Evolutionary conservation across 1,284 basidiomycete species (phyloP).

Genomic region (Pyrrhoderma lamaoense): DNA sequence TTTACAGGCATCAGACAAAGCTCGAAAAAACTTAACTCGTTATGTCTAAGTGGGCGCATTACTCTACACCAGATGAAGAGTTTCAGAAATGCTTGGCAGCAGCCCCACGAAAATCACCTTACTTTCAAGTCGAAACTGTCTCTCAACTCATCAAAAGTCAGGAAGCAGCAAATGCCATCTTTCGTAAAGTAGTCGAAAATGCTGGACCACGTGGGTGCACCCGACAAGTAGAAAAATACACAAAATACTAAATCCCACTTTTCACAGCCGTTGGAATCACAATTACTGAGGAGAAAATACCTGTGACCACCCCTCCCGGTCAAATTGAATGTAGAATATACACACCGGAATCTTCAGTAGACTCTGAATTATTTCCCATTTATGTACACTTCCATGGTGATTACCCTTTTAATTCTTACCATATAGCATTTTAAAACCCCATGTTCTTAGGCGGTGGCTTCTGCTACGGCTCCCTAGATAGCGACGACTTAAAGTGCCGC

Average conservation of each 20-base stretch:
- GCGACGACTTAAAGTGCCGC: slow-evolving; percentile 21
- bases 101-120: neutral
- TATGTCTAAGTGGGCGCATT: slow-evolving; percentile 15
- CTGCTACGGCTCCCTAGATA: slow-evolving; percentile 18
- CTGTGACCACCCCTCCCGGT: slow-evolving; percentile 4
- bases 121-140: neutral
- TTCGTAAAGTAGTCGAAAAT: neutral
- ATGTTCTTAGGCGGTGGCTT: slow-evolving; percentile 16
- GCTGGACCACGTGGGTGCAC: slow-evolving; percentile 9
- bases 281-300: slow-evolving; percentile 4
- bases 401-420: no score
- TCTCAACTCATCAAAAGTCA: neutral
- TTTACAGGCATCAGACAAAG: no score
- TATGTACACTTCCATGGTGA: slow-evolving; percentile 12
- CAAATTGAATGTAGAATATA: slow-evolving; percentile 12
- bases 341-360: slow-evolving; percentile 3
- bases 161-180: neutral
- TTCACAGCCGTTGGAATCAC: slow-evolving; percentile 7
- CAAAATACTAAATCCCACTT: neutral
- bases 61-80: slow-evolving; percentile 6
- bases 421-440: no score
- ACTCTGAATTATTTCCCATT: slow-evolving; percentile 8
- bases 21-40: no score
- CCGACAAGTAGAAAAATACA: neutral
- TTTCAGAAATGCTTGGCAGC: neutral